Evolutionary conservation across 2,329 filamentous ascomycete genomes (phyloP), one percentile per base, ranked within the genome.

Genomic region (Fusarium denticulatum): DNA sequence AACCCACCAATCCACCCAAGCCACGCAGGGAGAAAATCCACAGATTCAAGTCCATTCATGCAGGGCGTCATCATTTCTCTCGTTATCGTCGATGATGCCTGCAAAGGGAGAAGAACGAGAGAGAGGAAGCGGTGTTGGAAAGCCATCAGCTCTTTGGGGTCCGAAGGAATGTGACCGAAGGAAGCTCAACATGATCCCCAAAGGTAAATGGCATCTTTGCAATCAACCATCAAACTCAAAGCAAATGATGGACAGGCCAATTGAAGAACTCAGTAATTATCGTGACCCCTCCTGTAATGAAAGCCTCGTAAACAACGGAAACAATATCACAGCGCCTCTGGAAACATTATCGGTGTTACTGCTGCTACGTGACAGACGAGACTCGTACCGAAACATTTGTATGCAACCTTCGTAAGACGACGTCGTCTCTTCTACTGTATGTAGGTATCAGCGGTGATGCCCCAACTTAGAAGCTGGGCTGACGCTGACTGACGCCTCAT

Each of bases 51-150:
- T 37, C 24, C 20, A 69, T 69, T 72, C 71, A 72, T 69, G 71
- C 71, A 73, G 56, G 71, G 71, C 58, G 72, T 34, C 45, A 71
- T 71, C 62, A 62, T 67, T 49, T 24, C 63, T 58, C 34, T 26
- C 34, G 39, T 34, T 57, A 56, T 53, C 57, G 58, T 45, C 40
- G 9, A 70, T 66, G 66, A 60, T 60, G 36, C 36, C 39, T 47
- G 32, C 30, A 45, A 71, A 67, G 71, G 67, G 59, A 60, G 28
- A 22, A 45, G 26, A 9, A 15, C 4, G 5, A 30, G 15, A 10
- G 6, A 50, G 12, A 50, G 24, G 20, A 56, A 53, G 45, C 66
- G 30, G 49, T n/a, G 28, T 24, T 43, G 30, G 36, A 36, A 36
- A 30, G 40, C 28, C 16, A 63, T 52, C 47, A 46, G 32, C 34